Evolutionary conservation across 2,329 filamentous ascomycete genomes (phyloP).

Genomic region (Chaetomium sp.): DNA sequence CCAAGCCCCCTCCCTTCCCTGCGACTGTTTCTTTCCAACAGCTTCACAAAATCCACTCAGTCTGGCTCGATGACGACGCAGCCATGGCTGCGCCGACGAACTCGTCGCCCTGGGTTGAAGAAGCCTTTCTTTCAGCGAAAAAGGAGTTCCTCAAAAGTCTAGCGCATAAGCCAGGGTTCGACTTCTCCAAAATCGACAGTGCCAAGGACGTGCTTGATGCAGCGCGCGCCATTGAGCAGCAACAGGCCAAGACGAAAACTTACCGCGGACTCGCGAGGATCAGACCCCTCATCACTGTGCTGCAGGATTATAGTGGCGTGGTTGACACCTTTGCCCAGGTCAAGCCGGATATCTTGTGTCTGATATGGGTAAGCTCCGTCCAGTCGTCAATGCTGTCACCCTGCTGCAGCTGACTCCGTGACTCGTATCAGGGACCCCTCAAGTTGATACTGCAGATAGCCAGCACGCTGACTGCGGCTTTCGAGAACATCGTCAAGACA

Average conservation of each 20-base stretch:
- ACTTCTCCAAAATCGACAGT: background rate
- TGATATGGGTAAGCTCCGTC: background rate
- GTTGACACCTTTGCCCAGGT: background rate
- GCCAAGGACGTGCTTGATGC: background rate
- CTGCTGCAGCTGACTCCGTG: background rate
- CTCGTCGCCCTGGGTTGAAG: background rate
- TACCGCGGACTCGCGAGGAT: background rate
- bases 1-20: background rate
- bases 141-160: background rate
- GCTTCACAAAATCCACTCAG: background rate
- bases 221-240: background rate
- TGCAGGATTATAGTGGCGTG: background rate
- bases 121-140: background rate
- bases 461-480: background rate
- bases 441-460: background rate
- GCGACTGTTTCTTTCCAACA: background rate
- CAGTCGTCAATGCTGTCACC: background rate
- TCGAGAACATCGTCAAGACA: background rate
- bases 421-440: background rate
- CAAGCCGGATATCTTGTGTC: background rate
- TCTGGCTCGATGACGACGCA: background rate
- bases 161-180: background rate
- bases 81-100: background rate
- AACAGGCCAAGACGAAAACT: background rate
- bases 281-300: background rate